phyloP scores from a whole-genome alignment of 257 asterid species.

The Solanum neorickii region DNA sequence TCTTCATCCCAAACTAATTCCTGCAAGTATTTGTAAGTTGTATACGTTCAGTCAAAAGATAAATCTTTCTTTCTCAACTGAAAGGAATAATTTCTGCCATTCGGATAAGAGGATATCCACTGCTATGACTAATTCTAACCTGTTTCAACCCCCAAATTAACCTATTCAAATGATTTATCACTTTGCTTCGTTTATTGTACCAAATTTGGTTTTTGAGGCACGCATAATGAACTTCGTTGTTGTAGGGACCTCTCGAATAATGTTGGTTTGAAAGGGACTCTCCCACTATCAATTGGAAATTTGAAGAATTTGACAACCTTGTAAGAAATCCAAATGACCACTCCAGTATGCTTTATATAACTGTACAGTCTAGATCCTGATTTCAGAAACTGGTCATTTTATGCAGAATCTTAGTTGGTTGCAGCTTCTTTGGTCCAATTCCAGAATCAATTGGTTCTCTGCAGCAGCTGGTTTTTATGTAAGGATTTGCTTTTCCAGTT shows the following conservation, averaged over 20 bases:
- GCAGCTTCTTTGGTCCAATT: constrained; percentile 79
- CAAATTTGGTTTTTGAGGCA: not conserved
- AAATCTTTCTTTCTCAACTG: not conserved
- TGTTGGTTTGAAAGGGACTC: constrained; percentile 52
- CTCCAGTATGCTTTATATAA: not conserved
- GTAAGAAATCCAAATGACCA: constrained; percentile 25
- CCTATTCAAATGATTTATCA: not conserved
- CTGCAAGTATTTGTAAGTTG: not conserved
- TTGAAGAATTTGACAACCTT: constrained; percentile 54
- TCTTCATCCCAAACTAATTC: not conserved
- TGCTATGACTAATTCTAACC: not conserved
- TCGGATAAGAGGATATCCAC: not conserved
- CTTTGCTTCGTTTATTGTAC: not conserved
- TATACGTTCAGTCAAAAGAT: not conserved
- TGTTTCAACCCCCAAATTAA: not conserved
- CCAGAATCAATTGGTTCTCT: constrained; percentile 79
- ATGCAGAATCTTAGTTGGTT: constrained; percentile 69
- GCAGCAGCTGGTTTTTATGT: constrained; percentile 60
- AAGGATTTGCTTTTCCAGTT: constrained; percentile 9
- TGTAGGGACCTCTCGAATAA: constrained; percentile 93
- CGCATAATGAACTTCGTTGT: not conserved
- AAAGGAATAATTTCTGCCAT: not conserved
- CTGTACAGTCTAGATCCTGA: not conserved
- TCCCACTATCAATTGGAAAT: constrained; percentile 66
- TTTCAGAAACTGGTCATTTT: not conserved